These are phyloP conservation scores for Phaeosphaeria sp. DNA, from an alignment of 2,329 filamentous ascomycete species.

Conservation along the genomic window DNA sequence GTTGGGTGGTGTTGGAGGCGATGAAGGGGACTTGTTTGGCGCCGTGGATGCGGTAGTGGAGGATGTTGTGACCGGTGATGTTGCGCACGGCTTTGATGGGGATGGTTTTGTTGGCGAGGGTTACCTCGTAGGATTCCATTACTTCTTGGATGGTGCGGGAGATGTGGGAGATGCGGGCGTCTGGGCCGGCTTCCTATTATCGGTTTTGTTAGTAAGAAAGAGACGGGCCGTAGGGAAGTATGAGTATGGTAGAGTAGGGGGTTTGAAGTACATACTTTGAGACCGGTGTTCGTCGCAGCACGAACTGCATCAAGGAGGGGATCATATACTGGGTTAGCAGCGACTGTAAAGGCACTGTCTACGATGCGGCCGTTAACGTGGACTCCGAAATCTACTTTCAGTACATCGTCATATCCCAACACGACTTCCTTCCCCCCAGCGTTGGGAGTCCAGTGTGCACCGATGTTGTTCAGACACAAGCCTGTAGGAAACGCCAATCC, in stretches of 20 bases:
- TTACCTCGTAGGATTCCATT: conserved; percentile 91
- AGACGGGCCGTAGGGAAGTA: too few species aligned
- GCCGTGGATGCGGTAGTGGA: conserved; percentile 89
- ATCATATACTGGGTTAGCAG: conserved; percentile 72
- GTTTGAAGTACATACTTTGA: conserved; percentile 62
- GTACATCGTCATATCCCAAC: conserved; percentile 74
- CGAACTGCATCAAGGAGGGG: conserved; percentile 69
- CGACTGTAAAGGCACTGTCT: conserved; percentile 73
- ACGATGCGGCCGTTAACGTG: conserved; percentile 75
- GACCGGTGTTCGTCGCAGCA: conserved; percentile 74
- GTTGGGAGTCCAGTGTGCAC: conserved; percentile 86
- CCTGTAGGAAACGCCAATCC: conserved; percentile 88
- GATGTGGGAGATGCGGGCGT: conserved; percentile 84
- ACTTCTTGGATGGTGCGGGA: conserved; percentile 85
- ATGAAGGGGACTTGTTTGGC: conserved; percentile 93
- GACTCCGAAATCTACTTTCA: conserved; percentile 76
- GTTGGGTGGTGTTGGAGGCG: conserved; percentile 81
- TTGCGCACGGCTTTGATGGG: conserved; percentile 85
- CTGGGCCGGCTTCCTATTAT: conserved; percentile 80
- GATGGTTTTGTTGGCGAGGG: conserved; percentile 76
- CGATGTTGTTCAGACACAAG: conserved; percentile 80
- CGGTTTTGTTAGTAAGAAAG: conserved; percentile 4
- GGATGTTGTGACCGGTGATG: conserved; percentile 89
- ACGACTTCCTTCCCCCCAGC: conserved; percentile 81
- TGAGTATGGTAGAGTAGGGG: neutral